Conservation (phyloP, 2,329 filamentous ascomycete species). For the Purpureocillium lavendulum region DNA sequence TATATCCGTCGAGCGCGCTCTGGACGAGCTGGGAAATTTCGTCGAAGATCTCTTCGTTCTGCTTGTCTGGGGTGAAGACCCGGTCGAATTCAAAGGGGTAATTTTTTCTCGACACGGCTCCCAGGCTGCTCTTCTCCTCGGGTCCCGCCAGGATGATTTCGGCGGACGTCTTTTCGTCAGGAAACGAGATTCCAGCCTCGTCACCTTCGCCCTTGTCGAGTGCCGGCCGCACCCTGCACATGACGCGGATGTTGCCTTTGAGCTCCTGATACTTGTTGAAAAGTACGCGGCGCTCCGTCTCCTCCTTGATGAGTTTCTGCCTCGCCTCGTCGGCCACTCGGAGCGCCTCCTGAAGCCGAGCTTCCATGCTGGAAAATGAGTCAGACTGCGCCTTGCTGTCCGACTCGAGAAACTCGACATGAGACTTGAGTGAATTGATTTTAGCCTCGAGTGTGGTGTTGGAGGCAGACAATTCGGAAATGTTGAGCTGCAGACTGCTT, state of each 20-base stretch:
- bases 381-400: slow-evolving; percentile 84
- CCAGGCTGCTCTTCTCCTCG: slow-evolving; percentile 76
- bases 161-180: slow-evolving; percentile 75
- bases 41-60: slow-evolving; percentile 83
- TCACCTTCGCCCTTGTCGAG: slow-evolving; percentile 51
- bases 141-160: slow-evolving; percentile 79
- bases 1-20: slow-evolving; percentile 93
- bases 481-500: slow-evolving; percentile 37
- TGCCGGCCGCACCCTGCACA: slow-evolving; percentile 85
- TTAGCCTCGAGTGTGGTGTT: slow-evolving; percentile 65
- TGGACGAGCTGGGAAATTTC: slow-evolving; percentile 97
- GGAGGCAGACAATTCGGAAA: slow-evolving; percentile 51
- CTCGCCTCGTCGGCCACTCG: slow-evolving; percentile 60
- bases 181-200: slow-evolving; percentile 68
- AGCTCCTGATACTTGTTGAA: slow-evolving; percentile 98
- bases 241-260: slow-evolving; percentile 96
- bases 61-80: slow-evolving; percentile 70
- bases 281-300: slow-evolving; percentile 80
- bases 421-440: slow-evolving; percentile 66
- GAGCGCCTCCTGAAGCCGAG: slow-evolving; percentile 70
- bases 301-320: slow-evolving; percentile 81
- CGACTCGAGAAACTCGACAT: slow-evolving; percentile 83
- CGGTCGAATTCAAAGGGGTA: slow-evolving; percentile 88
- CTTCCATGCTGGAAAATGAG: slow-evolving; percentile 74
- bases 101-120: slow-evolving; percentile 65